These are phyloP conservation scores for Pseudevernia furfuracea DNA, from an alignment of 495 filamentous ascomycete species.

Conservation along the genomic window DNA sequence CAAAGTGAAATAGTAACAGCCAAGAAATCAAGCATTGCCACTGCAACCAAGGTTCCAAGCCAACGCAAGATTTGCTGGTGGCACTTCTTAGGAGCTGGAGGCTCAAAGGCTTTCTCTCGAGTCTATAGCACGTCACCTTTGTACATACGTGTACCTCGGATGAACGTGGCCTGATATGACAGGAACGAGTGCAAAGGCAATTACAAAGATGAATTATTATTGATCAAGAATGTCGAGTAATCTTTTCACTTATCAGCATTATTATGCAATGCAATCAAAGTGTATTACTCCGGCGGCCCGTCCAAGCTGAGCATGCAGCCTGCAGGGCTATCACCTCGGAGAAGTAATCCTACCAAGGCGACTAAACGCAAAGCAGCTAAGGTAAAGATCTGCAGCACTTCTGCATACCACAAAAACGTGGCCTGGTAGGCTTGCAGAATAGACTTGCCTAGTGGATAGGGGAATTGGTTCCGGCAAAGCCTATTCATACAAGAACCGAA, in stretches of 20 bases:
- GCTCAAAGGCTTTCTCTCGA: no score
- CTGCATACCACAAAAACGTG: slow-evolving; percentile 18
- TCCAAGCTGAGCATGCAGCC: neutral
- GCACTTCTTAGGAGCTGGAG: no score
- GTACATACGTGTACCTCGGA: neutral
- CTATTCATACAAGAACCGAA: slow-evolving; percentile 5
- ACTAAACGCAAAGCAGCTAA: slow-evolving; percentile 9
- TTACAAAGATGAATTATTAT: neutral
- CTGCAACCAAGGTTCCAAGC: neutral
- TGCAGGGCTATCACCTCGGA: slow-evolving; percentile 13
- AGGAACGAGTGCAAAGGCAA: neutral
- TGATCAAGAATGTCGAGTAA: neutral
- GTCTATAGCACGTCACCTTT: no score
- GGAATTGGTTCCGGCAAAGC: slow-evolving; percentile 14
- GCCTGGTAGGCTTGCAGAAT: slow-evolving; percentile 11
- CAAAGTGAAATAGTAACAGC: no score
- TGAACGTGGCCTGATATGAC: neutral
- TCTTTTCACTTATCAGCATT: neutral
- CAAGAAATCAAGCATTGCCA: neutral
- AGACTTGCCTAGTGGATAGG: slow-evolving; percentile 10
- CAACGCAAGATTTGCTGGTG: no score
- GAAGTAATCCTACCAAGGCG: slow-evolving; percentile 4
- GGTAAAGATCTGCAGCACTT: slow-evolving; percentile 13
- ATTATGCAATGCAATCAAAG: no score
- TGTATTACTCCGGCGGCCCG: no score